These are phyloP conservation scores for Claviceps digitariae DNA, from an alignment of 2,329 filamentous ascomycete species.

Conservation along the genomic window DNA sequence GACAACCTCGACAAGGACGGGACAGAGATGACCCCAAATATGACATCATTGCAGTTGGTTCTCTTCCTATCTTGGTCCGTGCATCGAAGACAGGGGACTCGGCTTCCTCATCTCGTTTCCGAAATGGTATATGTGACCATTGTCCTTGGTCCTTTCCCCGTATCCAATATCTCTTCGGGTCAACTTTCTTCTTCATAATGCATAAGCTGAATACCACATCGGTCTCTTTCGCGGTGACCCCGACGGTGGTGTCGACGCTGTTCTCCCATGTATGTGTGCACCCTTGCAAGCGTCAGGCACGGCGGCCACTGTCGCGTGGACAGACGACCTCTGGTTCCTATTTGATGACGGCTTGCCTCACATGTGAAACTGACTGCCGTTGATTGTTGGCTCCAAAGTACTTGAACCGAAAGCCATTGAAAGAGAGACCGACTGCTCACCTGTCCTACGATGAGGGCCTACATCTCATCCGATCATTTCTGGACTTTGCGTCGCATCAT, in stretches of 20 bases:
- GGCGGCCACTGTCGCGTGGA: background rate
- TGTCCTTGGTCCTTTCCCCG: background rate
- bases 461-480: slow-evolving; percentile 72
- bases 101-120: background rate
- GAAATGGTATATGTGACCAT: background rate
- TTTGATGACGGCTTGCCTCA: background rate
- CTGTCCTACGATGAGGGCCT: slow-evolving; percentile 92
- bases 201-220: slow-evolving; percentile 61
- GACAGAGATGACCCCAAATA: background rate
- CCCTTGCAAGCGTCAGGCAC: background rate
- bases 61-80: background rate
- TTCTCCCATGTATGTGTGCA: slow-evolving; percentile 59
- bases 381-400: slow-evolving; percentile 40
- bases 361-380: background rate
- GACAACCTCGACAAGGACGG: background rate
- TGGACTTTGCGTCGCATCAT: slow-evolving; percentile 73
- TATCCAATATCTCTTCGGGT: background rate
- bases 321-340: slow-evolving; percentile 2
- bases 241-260: slow-evolving; percentile 75
- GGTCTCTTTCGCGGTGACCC: slow-evolving; percentile 72
- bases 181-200: slow-evolving; percentile 20
- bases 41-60: slow-evolving; percentile 3
- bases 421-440: slow-evolving; percentile 73
- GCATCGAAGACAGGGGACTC: background rate
- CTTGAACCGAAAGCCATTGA: slow-evolving; percentile 61